Conservation (phyloP, 2,329 filamentous ascomycete species). For the Cladophialophora bantiana region DNA sequence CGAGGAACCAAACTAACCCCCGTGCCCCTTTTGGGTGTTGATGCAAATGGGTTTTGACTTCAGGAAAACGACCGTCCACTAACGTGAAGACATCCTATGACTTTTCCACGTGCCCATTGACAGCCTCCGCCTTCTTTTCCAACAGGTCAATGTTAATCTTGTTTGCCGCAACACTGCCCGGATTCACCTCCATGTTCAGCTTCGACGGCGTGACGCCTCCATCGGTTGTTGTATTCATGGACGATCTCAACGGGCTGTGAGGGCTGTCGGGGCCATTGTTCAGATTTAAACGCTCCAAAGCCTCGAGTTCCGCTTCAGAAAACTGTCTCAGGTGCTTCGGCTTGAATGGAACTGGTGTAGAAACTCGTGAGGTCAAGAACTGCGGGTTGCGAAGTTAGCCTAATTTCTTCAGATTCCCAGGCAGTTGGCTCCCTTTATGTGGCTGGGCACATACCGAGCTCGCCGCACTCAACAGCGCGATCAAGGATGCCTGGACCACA, state of each 20-base stretch:
- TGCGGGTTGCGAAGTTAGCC: constrained; percentile 46
- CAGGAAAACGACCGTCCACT: background rate
- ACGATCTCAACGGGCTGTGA: constrained; percentile 31
- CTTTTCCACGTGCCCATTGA: constrained; percentile 29
- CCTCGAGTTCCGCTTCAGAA: constrained; percentile 53
- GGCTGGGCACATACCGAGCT: constrained; percentile 74
- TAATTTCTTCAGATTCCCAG: constrained; percentile 15
- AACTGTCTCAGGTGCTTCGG: constrained; percentile 62
- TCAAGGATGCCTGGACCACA: constrained; percentile 86
- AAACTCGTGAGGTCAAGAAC: constrained; percentile 75
- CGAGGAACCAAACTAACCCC: background rate
- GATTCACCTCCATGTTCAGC: constrained; percentile 41
- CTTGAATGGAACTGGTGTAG: constrained; percentile 71
- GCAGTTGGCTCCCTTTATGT: background rate
- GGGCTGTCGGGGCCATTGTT: constrained; percentile 31
- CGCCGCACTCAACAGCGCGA: constrained; percentile 83
- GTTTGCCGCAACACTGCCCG: constrained; percentile 30
- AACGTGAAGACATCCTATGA: background rate
- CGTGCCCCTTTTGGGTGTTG: background rate
- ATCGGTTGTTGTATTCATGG: constrained; percentile 33
- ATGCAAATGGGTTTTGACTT: background rate
- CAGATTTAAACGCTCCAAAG: constrained; percentile 50
- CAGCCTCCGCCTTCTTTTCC: constrained; percentile 47
- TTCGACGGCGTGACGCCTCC: constrained; percentile 37
- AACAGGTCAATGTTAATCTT: constrained; percentile 49